Base-by-base conservation (phyloP, 2,329 filamentous ascomycete species). In the Nigrospora oryzae region DNA sequence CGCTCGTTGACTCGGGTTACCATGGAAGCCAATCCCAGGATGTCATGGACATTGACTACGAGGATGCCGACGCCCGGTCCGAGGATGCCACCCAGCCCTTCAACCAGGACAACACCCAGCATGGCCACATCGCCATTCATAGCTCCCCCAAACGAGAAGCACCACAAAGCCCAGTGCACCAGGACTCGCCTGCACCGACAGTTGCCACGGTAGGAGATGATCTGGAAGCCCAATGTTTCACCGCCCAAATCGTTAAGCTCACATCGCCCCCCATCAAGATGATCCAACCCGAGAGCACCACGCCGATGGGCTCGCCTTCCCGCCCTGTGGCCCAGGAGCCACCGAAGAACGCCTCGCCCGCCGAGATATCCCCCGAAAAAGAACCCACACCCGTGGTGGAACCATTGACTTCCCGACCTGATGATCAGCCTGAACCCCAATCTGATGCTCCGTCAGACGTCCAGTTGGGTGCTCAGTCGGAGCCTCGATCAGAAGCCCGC, bases 1-100 rank as follows among this genome's bases (percentile, higher is more conserved):
- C 67, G 16, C 57, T 68, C 38, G 64, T 69, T 1, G 84, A 88
- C 54, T 88, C 84, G 32, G 84, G 84, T 28, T 88, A 87, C 55
- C 80, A 86, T 64, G 84, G 82, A 39, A 84, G 81, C 54, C 79
- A 83, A 53, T 68, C 70, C 3, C 71, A 75, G 43, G 74, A 81
- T 45, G 66, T 66, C n/a, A 67, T 74, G 62, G 67, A 71, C 10
- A 16, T 60, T n/a, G 58, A 62, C 30, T 47, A 56, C 14, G 32
- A 31, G 30, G 30, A 37, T n/a, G 17, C 48, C 10, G 43, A 45
- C 14, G 49, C 33, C 16, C 36, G 19, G 11, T 15, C 52, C 5
- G 57, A 60, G 36, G 49, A 51, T 31, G 19, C 48, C 30, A 60
- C 56, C 15, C 47, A 52, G 30, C 48, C 51, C 17, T 55, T 56